A percentile compares a stretch with the other conserved stretches of the same genome.
These are phyloP conservation scores for Pueraria montana DNA, from an alignment of 306 rosid species.

Conservation along the genomic window DNA sequence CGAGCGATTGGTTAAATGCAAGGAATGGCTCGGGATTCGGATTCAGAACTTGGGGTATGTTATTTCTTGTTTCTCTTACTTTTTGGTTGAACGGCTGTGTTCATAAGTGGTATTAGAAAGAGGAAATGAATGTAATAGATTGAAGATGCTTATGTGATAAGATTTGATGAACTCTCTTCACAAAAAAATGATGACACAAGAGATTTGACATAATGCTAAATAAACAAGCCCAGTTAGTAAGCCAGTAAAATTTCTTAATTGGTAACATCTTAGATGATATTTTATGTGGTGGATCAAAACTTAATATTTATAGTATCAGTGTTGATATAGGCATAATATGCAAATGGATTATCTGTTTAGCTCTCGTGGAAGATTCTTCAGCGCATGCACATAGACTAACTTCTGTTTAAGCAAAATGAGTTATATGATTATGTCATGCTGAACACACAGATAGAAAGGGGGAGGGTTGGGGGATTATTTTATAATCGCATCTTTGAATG, in stretches of 20 bases:
- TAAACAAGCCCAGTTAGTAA: not conserved
- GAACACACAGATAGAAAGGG: not conserved
- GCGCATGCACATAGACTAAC: not conserved
- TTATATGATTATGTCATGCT: not conserved
- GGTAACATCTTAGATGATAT: conserved; percentile 27
- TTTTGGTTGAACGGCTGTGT: not conserved
- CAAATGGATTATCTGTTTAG: conserved; percentile 19
- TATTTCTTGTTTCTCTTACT: conserved; percentile 40
- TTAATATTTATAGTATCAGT: conserved; percentile 5
- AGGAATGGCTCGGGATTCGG: conserved; percentile 82
- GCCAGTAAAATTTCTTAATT: conserved; percentile 1
- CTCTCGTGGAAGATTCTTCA: conserved; percentile 13
- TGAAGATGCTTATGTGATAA: conserved; percentile 19
- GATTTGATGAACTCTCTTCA: conserved; percentile 19
- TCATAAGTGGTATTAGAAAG: conserved; percentile 8
- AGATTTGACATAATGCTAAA: conserved; percentile 8
- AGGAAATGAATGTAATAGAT: not conserved
- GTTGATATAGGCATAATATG: conserved; percentile 6
- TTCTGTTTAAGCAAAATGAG: conserved; percentile 8
- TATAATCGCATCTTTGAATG: not conserved
- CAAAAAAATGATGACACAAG: not conserved
- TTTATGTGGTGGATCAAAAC: not conserved
- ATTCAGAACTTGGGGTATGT: conserved; percentile 84
- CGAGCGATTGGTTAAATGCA: conserved; percentile 60
- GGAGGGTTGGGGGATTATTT: not conserved